Evolutionary conservation across 495 filamentous ascomycete genomes (phyloP).

Genomic region (Penicillium manginii): DNA sequence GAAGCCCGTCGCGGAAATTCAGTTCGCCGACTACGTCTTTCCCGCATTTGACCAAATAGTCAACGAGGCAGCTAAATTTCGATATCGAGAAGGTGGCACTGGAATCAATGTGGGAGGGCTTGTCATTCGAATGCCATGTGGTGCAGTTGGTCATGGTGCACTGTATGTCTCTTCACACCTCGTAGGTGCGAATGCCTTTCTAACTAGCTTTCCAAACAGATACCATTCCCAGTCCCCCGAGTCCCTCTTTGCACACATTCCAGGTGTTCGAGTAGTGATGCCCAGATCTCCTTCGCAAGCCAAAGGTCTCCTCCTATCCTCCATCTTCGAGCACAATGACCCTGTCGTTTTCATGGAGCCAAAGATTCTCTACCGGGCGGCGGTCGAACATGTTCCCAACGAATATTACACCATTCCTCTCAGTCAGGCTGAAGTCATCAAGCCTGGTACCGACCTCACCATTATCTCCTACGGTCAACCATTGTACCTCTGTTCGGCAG

Average conservation of each 20-base stretch:
- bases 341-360: constrained; percentile 97
- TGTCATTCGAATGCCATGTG: constrained; percentile 92
- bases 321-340: constrained; percentile 82
- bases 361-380: constrained; percentile 92
- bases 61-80: constrained; percentile 92
- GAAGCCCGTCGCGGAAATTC: constrained; percentile 93
- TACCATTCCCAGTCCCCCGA: constrained; percentile 97
- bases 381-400: constrained; percentile 91
- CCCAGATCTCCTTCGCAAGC: constrained; percentile 90
- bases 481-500: constrained; percentile 81
- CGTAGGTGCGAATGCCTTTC: not conserved
- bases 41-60: constrained; percentile 97
- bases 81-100: constrained; percentile 80
- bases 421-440: constrained; percentile 85
- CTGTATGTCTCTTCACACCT: constrained; percentile 51
- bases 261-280: constrained; percentile 87
- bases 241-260: constrained; percentile 88
- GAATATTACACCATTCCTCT: constrained; percentile 82
- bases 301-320: constrained; percentile 80
- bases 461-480: constrained; percentile 92
- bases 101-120: constrained; percentile 73
- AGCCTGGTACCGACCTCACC: constrained; percentile 82
- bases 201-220: constrained; percentile 37
- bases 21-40: constrained; percentile 97
- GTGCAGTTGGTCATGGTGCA: constrained; percentile 93